Evolutionary conservation across 1,139 yeast species (phyloP).

Genomic region (Lodderomyces elongisporus): DNA sequence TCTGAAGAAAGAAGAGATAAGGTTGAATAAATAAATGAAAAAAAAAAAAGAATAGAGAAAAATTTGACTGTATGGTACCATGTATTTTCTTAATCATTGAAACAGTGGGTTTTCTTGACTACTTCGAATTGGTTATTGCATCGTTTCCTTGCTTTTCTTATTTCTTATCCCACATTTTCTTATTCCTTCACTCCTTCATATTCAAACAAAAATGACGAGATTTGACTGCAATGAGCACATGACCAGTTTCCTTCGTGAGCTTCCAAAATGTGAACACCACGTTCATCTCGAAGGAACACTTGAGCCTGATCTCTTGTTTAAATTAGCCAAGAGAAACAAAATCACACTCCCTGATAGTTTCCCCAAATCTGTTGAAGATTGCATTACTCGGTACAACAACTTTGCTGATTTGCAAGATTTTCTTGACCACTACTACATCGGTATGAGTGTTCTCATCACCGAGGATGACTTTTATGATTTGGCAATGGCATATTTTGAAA

Average conservation of each 20-base stretch:
- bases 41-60: too few relatives aligned
- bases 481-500: slow-evolving; percentile 67
- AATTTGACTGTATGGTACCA: too few relatives aligned
- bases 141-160: too few relatives aligned
- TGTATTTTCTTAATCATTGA: too few relatives aligned
- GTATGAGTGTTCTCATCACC: slow-evolving; percentile 62
- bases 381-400: slow-evolving; percentile 52
- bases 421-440: slow-evolving; percentile 70
- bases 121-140: too few relatives aligned
- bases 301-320: slow-evolving; percentile 65
- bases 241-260: slow-evolving; percentile 48
- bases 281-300: slow-evolving; percentile 78
- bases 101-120: too few relatives aligned
- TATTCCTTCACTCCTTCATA: too few relatives aligned
- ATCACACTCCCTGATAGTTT: slow-evolving; percentile 54
- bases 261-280: slow-evolving; percentile 83
- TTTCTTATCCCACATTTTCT: too few relatives aligned
- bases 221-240: slow-evolving; percentile 17
- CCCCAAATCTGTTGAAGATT: slow-evolving; percentile 50
- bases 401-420: slow-evolving; percentile 72
- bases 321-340: slow-evolving; percentile 54
- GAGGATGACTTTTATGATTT: slow-evolving; percentile 68
- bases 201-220: too few relatives aligned
- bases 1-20: too few relatives aligned
- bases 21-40: too few relatives aligned